These are phyloP conservation scores for Heliamphora pulchella DNA, from an alignment of 179 eudicot species.

Conservation along the genomic window DNA sequence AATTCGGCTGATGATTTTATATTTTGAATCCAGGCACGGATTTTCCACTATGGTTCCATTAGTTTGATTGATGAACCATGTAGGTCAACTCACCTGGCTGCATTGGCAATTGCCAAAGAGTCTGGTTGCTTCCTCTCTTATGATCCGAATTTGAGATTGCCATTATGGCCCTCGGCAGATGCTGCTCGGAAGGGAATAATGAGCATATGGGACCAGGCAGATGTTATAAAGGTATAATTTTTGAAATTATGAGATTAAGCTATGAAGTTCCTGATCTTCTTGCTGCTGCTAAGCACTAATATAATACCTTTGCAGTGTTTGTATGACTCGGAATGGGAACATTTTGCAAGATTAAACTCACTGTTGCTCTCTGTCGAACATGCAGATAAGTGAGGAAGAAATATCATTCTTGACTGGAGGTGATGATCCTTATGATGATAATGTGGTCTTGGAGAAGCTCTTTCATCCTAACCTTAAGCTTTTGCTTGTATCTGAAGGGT, in stretches of 20 bases:
- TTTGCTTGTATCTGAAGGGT: conserved; percentile 69
- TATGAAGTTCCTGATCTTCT: too few species aligned
- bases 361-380: conserved; percentile 12
- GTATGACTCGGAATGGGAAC: not conserved
- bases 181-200: conserved; percentile 59
- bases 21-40: conserved; percentile 38
- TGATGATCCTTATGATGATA: conserved; percentile 53
- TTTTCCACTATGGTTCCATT: conserved; percentile 70
- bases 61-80: conserved; percentile 68
- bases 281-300: not conserved
- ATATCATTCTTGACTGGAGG: conserved; percentile 64
- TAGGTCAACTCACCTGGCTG: conserved; percentile 65
- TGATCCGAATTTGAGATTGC: conserved; percentile 64
- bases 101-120: conserved; percentile 50
- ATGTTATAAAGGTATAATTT: conserved; percentile 49
- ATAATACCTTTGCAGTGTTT: not conserved
- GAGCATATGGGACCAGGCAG: conserved; percentile 74
- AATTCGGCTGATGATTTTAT: not conserved
- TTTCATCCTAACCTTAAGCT: conserved; percentile 68
- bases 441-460: conserved; percentile 57
- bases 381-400: conserved; percentile 81
- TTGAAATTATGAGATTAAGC: not conserved
- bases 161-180: conserved; percentile 64
- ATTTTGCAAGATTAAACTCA: not conserved
- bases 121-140: conserved; percentile 57